Percentiles rank a stretch among this genome's conserved stretches.
Evolutionary conservation across 441 rosid genomes (phyloP).

Genomic region (Omphalea diandra): DNA sequence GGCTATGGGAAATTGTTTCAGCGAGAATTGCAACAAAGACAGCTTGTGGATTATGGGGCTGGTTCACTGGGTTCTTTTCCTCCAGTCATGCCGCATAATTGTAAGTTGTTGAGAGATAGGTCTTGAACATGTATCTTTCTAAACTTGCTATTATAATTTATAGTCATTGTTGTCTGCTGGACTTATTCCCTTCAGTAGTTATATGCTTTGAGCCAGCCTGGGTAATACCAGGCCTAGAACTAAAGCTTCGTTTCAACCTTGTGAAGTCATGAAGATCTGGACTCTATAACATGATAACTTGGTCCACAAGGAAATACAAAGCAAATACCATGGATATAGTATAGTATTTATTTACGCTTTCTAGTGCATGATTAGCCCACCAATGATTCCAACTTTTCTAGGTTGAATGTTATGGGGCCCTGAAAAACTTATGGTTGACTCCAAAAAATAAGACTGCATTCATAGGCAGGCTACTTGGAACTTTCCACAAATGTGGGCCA

Average conservation of each 20-base stretch:
- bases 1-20: constrained; percentile 98
- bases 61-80: constrained; percentile 80
- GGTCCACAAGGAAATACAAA: background rate
- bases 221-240: background rate
- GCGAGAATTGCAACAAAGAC: constrained; percentile 81
- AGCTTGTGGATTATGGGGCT: constrained; percentile 94
- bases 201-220: constrained; percentile 7
- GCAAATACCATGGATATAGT: background rate
- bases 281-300: background rate
- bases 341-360: background rate
- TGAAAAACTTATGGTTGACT: background rate
- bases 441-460: background rate
- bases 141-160: background rate
- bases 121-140: background rate
- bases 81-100: constrained; percentile 58
- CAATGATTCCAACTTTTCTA: background rate
- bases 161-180: background rate
- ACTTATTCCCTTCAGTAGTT: constrained; percentile 8
- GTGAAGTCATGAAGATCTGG: background rate
- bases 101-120: constrained; percentile 47
- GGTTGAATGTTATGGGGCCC: background rate
- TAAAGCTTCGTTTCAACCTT: background rate
- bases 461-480: background rate
- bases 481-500: background rate
- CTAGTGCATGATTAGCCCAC: background rate